A percentile compares a stretch with the other conserved stretches of the same genome.
Conservation (phyloP, 2,329 filamentous ascomycete genomes). For the Apiospora phragmitis region DNA sequence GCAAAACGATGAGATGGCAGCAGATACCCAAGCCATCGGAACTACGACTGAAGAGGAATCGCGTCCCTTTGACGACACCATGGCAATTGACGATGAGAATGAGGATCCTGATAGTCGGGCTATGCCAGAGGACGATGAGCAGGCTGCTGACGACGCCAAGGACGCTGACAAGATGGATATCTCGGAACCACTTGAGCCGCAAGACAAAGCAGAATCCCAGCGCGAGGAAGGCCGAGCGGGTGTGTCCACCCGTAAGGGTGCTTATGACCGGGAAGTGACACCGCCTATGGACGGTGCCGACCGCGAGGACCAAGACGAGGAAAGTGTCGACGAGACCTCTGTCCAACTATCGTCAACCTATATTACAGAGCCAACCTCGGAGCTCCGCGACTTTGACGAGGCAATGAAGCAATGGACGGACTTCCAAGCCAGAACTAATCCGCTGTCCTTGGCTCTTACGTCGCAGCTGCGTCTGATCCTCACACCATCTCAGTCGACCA, state of each 20-base stretch:
- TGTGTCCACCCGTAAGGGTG: conserved; percentile 60
- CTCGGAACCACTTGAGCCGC: conserved; percentile 38
- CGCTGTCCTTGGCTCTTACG: conserved; percentile 84
- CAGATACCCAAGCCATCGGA: conserved; percentile 91
- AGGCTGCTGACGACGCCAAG: conserved; percentile 47
- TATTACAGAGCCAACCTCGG: conserved; percentile 49
- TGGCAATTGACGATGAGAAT: conserved; percentile 76
- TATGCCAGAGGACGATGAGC: conserved; percentile 53
- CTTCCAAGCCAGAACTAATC: conserved; percentile 82
- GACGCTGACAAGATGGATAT: conserved; percentile 48
- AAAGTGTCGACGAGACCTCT: conserved; percentile 51
- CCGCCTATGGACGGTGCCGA: conserved; percentile 33
- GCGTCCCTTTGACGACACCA: conserved; percentile 80
- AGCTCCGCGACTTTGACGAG: conserved; percentile 50
- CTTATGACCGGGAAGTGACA: conserved; percentile 54
- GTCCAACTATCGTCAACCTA: conserved; percentile 74
- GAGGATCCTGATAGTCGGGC: conserved; percentile 48
- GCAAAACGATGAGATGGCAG: conserved; percentile 75
- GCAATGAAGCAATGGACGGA: conserved; percentile 78
- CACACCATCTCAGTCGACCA: conserved; percentile 90
- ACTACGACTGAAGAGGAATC: conserved; percentile 86
- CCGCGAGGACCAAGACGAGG: conserved; percentile 48
- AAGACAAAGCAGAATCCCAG: conserved; percentile 44
- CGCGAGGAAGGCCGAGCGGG: conserved; percentile 59
- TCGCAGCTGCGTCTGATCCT: conserved; percentile 96